phyloP scores from a whole-genome alignment of 2,329 filamentous ascomycete species.

The Daldinia sp. region DNA sequence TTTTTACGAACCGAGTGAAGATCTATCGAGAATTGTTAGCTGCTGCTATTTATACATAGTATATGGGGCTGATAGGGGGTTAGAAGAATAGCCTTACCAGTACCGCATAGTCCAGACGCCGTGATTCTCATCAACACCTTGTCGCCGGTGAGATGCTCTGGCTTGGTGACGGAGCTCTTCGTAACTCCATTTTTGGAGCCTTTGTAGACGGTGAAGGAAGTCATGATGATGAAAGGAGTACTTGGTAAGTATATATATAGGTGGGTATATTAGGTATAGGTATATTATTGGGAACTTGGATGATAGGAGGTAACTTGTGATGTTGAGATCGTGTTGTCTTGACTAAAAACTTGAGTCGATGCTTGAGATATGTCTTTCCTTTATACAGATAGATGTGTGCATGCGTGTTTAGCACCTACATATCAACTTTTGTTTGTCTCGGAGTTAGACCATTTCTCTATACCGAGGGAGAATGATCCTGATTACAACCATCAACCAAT shows the following conservation, averaged over 20 bases:
- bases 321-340: background rate
- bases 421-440: background rate
- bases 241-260: background rate
- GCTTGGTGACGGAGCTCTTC: slow-evolving; percentile 60
- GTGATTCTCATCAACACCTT: slow-evolving; percentile 73
- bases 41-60: slow-evolving; percentile 45
- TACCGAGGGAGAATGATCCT: background rate
- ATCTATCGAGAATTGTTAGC: slow-evolving; percentile 53
- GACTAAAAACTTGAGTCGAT: background rate
- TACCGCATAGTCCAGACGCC: slow-evolving; percentile 76
- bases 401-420: background rate
- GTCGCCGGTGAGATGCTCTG: slow-evolving; percentile 61
- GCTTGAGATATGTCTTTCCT: background rate
- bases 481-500: background rate
- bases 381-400: background rate
- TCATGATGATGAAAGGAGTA: slow-evolving; percentile 38
- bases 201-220: slow-evolving; percentile 71
- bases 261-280: background rate
- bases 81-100: slow-evolving; percentile 49
- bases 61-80: too few relatives aligned
- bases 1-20: slow-evolving; percentile 49
- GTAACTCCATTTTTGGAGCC: slow-evolving; percentile 70
- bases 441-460: background rate
- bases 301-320: background rate
- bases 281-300: background rate